Evolutionary conservation across 2,329 filamentous ascomycete genomes (phyloP).

Genomic region (Penicillium sp.): DNA sequence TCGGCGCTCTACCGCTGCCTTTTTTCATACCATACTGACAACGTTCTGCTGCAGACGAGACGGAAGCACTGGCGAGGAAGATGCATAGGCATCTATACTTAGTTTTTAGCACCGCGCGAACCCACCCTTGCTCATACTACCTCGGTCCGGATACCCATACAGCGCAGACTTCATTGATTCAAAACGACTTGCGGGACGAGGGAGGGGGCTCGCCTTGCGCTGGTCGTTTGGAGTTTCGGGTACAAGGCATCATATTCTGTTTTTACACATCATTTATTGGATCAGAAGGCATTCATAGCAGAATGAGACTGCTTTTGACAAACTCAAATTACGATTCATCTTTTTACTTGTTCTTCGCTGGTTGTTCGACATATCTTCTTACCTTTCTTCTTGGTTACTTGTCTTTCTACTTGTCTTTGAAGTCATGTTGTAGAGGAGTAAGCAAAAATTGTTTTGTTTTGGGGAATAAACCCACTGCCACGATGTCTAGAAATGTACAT

Average conservation of each 20-base stretch:
- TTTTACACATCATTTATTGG: conserved; percentile 18
- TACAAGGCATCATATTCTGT: conserved; percentile 22
- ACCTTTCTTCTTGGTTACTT: no score
- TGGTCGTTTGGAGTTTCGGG: conserved; percentile 22
- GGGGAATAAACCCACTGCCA: conserved; percentile 13
- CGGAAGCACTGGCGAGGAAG: conserved; percentile 49
- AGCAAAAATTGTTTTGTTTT: conserved; percentile 1
- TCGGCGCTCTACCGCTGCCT: not conserved
- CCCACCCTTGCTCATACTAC: conserved; percentile 3
- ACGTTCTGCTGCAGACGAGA: conserved; percentile 38
- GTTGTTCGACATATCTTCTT: no score
- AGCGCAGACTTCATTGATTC: conserved; percentile 4
- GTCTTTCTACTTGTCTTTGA: no score
- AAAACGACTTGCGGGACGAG: not conserved
- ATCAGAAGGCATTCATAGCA: conserved; percentile 10
- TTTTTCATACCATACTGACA: conserved; percentile 6
- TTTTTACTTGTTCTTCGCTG: no score
- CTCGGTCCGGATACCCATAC: conserved; percentile 13
- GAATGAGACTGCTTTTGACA: conserved; percentile 7
- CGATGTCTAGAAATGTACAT: conserved; percentile 20
- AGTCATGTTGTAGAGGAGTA: not conserved
- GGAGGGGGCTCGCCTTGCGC: conserved; percentile 6
- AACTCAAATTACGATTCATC: not conserved
- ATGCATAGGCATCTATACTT: conserved; percentile 25
- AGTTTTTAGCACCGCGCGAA: conserved; percentile 5